These are phyloP conservation scores for Silene conica DNA, from an alignment of 148 eudicot species.

Conservation along the genomic window DNA sequence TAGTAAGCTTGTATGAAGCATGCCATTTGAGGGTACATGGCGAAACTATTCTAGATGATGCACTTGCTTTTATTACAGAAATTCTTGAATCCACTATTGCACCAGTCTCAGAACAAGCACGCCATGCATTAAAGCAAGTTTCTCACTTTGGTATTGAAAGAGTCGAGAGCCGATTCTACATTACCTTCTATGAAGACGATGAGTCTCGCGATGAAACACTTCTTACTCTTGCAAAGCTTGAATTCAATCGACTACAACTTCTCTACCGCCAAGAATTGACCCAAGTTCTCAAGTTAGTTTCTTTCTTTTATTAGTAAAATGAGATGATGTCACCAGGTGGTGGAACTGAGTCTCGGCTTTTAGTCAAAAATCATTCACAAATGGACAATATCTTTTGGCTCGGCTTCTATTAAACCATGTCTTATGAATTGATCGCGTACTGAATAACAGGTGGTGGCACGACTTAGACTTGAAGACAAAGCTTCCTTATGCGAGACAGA, in stretches of 20 bases:
- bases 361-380: too few species aligned
- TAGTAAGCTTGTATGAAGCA: constrained; percentile 28
- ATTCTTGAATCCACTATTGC: neutral
- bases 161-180: constrained; percentile 26
- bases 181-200: constrained; percentile 27
- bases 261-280: constrained; percentile 35
- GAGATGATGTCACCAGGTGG: too few species aligned
- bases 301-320: neutral
- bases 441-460: constrained; percentile 36
- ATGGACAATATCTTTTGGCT: too few species aligned
- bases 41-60: constrained; percentile 22
- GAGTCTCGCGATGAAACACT: constrained; percentile 23
- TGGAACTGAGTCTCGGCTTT: too few species aligned
- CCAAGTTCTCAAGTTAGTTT: constrained; percentile 29
- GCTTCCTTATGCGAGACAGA: constrained; percentile 35
- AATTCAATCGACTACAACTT: constrained; percentile 34
- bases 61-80: constrained; percentile 5
- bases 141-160: constrained; percentile 23
- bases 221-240: constrained; percentile 31
- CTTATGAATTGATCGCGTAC: too few species aligned
- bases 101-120: constrained; percentile 3
- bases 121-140: constrained; percentile 23
- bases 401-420: too few species aligned
- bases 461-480: constrained; percentile 22
- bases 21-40: constrained; percentile 22